Evolutionary conservation across 176 grass and related monocot species (phyloP), one percentile per base, ranked within the genome.

Genomic region (Oryza glumipatula): DNA sequence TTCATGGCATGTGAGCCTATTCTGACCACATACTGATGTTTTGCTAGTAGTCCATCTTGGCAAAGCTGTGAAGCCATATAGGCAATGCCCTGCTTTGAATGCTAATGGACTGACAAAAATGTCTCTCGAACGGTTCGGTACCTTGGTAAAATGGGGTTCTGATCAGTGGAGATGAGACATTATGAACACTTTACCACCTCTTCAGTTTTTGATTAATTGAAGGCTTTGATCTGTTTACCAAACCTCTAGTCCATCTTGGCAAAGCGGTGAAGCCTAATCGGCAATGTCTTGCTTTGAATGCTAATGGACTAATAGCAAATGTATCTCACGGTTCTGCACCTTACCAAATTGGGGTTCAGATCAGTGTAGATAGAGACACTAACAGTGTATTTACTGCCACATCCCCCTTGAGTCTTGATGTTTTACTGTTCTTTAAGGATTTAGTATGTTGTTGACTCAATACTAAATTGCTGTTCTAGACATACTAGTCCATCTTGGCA

Each of bases 71-170:
- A 68, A 74, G 70, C 79, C 70, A 65, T 35, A 3, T 26, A 13
- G 71, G 76, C 72, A 76, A 83, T 91, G 83, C 69, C 81, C 79
- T 85, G 77, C 81, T 93, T 93, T 90, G 92, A 93, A 93, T 93
- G 92, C 88, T 90, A 93, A 88, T 88, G 85, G 85, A 90, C 91
- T 93, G 17, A 79, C 22, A 89, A 22, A 39, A 79, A 33, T 38
- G 8, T 89, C 73, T 87, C 76, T 79, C 81, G 47, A 71, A 76
- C 45, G 21, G 43, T 89, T 92, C 45, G 70, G 58, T 13, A 11
- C 75, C 73, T 80, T 13, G 24, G 58, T 45, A 4, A 65, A 66
- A 75, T 92, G 51, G 63, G 72, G 76, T 67, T 65, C 38, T 78
- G 81, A 76, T 73, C 58, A 70, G 81, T 87, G 36, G 74, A 51